Conservation (phyloP, 768 basidiomycete species). For the Phlegmacium glaucopus region DNA sequence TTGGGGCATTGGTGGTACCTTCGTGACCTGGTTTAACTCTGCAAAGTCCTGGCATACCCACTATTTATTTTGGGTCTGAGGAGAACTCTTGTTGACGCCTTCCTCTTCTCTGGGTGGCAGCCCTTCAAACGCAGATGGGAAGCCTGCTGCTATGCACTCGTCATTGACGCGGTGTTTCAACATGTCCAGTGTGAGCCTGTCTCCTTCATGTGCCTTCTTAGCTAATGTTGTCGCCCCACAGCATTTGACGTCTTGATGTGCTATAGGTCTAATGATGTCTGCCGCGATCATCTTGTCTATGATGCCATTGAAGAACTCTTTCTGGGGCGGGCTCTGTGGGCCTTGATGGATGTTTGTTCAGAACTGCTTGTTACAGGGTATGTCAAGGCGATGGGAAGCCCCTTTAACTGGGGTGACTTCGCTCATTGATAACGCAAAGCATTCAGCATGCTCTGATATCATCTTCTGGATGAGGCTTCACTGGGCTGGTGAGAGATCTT, state of each 20-base stretch:
- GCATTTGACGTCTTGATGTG: constrained; percentile 29
- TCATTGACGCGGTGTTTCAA: constrained; percentile 31
- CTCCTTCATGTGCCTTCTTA: constrained; percentile 30
- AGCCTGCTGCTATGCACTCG: constrained; percentile 25
- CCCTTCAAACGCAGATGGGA: constrained; percentile 11
- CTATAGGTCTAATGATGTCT: constrained; percentile 27
- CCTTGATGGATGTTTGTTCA: too few relatives aligned
- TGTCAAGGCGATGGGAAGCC: too few relatives aligned
- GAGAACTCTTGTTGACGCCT: not conserved
- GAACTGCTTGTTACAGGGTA: too few relatives aligned
- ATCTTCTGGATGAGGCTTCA: too few relatives aligned
- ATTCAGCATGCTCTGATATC: too few relatives aligned
- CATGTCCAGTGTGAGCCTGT: constrained; percentile 26
- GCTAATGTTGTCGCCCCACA: constrained; percentile 27
- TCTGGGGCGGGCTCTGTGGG: constrained; percentile 29
- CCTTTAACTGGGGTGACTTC: too few relatives aligned
- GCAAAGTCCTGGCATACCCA: constrained; percentile 34
- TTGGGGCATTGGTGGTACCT: constrained; percentile 26
- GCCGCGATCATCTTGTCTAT: constrained; percentile 33
- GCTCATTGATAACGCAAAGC: too few relatives aligned
- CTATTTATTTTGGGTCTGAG: constrained; percentile 20
- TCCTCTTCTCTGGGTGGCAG: constrained; percentile 11
- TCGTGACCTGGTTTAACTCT: constrained; percentile 25
- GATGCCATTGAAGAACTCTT: constrained; percentile 21
- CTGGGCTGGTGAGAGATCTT: too few relatives aligned